A percentile compares a stretch with the other conserved stretches of the same genome.
These are phyloP conservation scores for Triglochin maritima DNA, from an alignment of 106 monocot genomes.

Conservation along the genomic window DNA sequence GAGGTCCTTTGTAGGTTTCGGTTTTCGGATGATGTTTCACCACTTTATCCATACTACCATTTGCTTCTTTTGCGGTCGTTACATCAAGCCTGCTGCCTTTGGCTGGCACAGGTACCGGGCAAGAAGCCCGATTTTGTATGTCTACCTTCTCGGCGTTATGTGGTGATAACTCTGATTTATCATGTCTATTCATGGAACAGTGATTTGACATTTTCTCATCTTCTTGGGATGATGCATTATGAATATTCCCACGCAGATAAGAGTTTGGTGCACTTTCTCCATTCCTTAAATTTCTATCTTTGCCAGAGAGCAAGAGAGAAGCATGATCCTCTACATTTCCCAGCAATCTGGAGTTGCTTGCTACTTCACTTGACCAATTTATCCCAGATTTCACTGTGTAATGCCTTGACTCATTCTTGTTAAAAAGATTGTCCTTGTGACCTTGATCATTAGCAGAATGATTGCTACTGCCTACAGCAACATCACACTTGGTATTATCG, in stretches of 20 bases:
- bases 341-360: conserved; percentile 1
- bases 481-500: background rate
- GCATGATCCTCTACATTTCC: conserved; percentile 5
- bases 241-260: background rate
- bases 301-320: conserved; percentile 3
- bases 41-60: conserved; percentile 16
- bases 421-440: conserved; percentile 9
- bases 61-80: conserved; percentile 18
- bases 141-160: conserved; percentile 6
- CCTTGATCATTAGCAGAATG: conserved; percentile 9
- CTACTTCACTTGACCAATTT: conserved; percentile 1
- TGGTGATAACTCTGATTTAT: conserved; percentile 12
- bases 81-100: conserved; percentile 30
- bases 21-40: conserved; percentile 16
- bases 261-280: background rate
- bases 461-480: conserved; percentile 5
- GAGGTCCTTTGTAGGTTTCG: conserved; percentile 25
- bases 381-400: background rate
- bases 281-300: conserved; percentile 6
- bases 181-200: conserved; percentile 11
- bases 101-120: conserved; percentile 6
- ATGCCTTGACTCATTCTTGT: conserved; percentile 7
- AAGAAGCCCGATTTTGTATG: conserved; percentile 11
- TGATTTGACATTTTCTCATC: conserved; percentile 8
- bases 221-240: background rate